phyloP scores from a whole-genome alignment of 192 early-diverging fungal species.

The Coemansia sp. region DNA sequence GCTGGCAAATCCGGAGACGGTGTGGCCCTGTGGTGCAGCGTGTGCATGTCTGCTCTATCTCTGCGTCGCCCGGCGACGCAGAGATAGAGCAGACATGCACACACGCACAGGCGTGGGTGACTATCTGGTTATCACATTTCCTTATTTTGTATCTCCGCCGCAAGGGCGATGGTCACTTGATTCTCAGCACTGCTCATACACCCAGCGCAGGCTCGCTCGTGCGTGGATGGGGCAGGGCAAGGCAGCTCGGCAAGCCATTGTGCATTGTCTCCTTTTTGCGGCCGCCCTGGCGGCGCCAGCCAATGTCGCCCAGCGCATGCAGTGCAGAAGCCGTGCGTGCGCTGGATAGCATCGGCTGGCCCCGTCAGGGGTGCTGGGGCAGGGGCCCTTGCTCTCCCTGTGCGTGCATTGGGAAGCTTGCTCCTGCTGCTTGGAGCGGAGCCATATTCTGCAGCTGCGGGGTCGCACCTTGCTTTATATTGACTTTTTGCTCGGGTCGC shows the following conservation, averaged over 20 bases:
- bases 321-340: not conserved
- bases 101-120: constrained; percentile 6
- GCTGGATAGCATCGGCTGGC: not conserved
- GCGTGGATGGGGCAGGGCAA: not conserved
- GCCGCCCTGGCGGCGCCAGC: not conserved
- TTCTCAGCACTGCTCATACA: not conserved
- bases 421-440: not conserved
- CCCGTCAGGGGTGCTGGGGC: not conserved
- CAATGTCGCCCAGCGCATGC: not conserved
- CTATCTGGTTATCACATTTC: constrained; percentile 9
- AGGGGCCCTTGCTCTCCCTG: not conserved
- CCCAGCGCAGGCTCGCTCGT: constrained; percentile 1
- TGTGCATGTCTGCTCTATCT: not conserved
- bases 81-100: not conserved
- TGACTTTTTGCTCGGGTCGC: constrained; percentile 22
- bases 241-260: constrained; percentile 3
- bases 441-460: not conserved
- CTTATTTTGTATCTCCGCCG: constrained; percentile 8
- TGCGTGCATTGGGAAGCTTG: not conserved
- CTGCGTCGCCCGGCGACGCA: not conserved
- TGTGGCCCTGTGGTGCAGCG: not conserved
- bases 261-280: constrained; percentile 1
- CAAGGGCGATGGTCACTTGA: constrained; percentile 6
- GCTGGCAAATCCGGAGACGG: not conserved
- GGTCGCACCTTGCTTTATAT: constrained; percentile 3